These are phyloP conservation scores for Trichoderma semiorbis DNA, from an alignment of 2,329 filamentous ascomycete genomes.

Conservation along the genomic window DNA sequence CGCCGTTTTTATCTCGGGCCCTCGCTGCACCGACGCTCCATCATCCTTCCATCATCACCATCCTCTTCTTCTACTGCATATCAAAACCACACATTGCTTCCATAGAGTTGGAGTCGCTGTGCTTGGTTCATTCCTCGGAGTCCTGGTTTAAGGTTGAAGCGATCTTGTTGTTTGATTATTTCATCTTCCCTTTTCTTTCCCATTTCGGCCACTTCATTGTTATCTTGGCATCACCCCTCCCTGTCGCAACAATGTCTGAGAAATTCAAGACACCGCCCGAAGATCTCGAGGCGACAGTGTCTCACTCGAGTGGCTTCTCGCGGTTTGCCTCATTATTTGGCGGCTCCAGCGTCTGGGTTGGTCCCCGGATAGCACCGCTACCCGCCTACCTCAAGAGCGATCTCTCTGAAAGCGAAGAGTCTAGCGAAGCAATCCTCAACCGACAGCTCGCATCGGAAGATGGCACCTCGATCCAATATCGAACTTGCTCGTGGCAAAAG, in stretches of 20 bases:
- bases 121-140: not conserved
- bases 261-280: slow-evolving; percentile 20
- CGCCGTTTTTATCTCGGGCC: slow-evolving; percentile 13
- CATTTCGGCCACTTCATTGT: not conserved
- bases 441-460: slow-evolving; percentile 74
- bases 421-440: slow-evolving; percentile 47
- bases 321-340: slow-evolving; percentile 37
- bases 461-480: slow-evolving; percentile 79
- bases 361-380: slow-evolving; percentile 50
- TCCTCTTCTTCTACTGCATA: not conserved
- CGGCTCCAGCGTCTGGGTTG: slow-evolving; percentile 41
- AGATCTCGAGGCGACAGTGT: slow-evolving; percentile 19
- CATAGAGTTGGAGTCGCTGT: not conserved
- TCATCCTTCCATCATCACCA: not conserved
- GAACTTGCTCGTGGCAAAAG: slow-evolving; percentile 94
- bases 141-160: not conserved
- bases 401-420: slow-evolving; percentile 41
- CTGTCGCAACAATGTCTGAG: slow-evolving; percentile 27
- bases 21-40: slow-evolving; percentile 14
- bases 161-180: not conserved
- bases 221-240: not conserved
- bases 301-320: slow-evolving; percentile 24
- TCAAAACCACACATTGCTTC: not conserved
- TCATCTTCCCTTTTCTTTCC: not conserved
- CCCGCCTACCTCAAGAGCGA: slow-evolving; percentile 35